Evolutionary conservation across 495 filamentous ascomycete species (phyloP).

Genomic region (Hypoxylon fuscum): DNA sequence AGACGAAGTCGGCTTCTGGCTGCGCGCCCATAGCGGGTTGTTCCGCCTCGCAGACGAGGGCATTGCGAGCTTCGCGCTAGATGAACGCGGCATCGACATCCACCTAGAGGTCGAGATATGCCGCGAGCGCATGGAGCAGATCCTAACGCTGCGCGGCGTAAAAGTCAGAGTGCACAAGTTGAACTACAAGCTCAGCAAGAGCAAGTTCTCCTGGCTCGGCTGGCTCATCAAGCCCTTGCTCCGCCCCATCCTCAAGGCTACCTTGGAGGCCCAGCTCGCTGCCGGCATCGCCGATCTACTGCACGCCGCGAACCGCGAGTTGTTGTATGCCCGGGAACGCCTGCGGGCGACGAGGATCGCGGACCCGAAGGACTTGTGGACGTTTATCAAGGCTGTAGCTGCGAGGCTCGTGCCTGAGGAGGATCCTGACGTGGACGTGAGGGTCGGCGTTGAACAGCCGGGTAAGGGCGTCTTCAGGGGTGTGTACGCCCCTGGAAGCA

Average conservation of each 20-base stretch:
- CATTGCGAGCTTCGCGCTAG: conserved; percentile 83
- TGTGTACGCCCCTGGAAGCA: conserved; percentile 85
- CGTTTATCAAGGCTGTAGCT: conserved; percentile 82
- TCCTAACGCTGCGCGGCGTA: conserved; percentile 79
- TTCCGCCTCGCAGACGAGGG: conserved; percentile 80
- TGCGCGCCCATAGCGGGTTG: conserved; percentile 70
- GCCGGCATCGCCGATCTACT: conserved; percentile 72
- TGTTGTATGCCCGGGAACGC: conserved; percentile 85
- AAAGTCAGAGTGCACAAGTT: conserved; percentile 87
- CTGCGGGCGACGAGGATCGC: conserved; percentile 85
- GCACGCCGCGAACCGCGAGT: conserved; percentile 79
- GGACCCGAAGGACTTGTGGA: conserved; percentile 79
- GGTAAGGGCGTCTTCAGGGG: conserved; percentile 78
- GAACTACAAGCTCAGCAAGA: conserved; percentile 76
- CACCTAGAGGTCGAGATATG: conserved; percentile 83
- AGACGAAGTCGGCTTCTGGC: conserved; percentile 83
- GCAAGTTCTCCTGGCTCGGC: conserved; percentile 76
- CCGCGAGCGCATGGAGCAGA: conserved; percentile 75
- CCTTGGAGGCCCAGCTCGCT: conserved; percentile 81
- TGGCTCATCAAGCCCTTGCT: conserved; percentile 90
- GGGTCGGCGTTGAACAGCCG: conserved; percentile 71
- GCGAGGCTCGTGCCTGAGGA: conserved; percentile 74
- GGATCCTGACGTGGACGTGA: conserved; percentile 76
- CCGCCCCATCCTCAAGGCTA: conserved; percentile 78
- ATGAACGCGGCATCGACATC: conserved; percentile 87